Evolutionary conservation across 768 basidiomycete genomes (phyloP), one percentile per base, ranked within the genome.

Genomic region (Gyrodon lividus): DNA sequence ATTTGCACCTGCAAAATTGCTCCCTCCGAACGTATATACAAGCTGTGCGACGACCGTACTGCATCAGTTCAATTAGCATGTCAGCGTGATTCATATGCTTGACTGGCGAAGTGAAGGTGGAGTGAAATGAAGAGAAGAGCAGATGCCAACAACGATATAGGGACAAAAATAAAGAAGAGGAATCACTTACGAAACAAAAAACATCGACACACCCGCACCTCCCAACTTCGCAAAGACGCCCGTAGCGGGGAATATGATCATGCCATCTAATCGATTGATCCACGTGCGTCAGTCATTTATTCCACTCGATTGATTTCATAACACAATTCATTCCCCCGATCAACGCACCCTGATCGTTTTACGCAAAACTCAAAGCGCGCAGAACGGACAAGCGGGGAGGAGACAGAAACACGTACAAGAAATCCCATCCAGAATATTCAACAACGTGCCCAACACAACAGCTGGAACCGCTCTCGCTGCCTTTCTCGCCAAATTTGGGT

Each of bases 371-470:
- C 17, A 17, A 16, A 17, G 44, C 26, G 12, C 16, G 9, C 55
- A n/a, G 40, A 23, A 20, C 6, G 43, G 43, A n/a, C 23, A 39
- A 17, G 39, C 14, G 26, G 1, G n/a, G 42, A 34, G 23, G 40
- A 42, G 40, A 52, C 33, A 14, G 23, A 43, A 49, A 51, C 20
- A 77, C 87, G 68, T 64, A 88, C 87, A 98, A 39, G 89, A 92
- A 46, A 99, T 84, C 9, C 94, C 97, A 64, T 99, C 96, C 30
- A 99, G 75, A 39, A 98, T 80, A 61, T 98, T 98, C 51, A 98
- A 72, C 33, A 98, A 68, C 57, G 82, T 79, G 6, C 94, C 96
- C 20, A 97, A 74, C 14, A 93, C 64, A 3, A 95, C 92, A 0
- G 92, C 89, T 1, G 95, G 94, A n/a, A 95, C 59, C 0, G 83